Conservation (phyloP, 148 eudicot genomes). For the Rhododendron molle region DNA sequence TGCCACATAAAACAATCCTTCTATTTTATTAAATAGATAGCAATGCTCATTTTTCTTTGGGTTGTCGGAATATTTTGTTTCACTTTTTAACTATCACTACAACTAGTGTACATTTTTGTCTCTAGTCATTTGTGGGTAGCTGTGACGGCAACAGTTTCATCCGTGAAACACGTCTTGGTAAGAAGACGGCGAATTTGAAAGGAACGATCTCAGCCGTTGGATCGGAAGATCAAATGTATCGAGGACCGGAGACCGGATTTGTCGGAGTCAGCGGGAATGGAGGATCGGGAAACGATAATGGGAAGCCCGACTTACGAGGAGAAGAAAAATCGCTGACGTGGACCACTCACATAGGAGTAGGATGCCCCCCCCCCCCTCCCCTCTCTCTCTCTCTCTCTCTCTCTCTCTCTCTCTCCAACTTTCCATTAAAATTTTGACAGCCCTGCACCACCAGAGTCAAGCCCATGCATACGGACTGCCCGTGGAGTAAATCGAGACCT, state of each 20-base stretch:
- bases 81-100: too few species aligned
- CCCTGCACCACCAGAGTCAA: not conserved
- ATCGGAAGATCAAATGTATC: not conserved
- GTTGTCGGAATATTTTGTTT: too few species aligned
- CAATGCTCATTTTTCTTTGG: too few species aligned
- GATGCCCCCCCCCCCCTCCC: too few species aligned
- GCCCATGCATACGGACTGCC: not conserved
- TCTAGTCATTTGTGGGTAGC: not conserved
- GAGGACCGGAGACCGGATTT: not conserved
- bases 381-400: not conserved
- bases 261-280: slow-evolving; percentile 7
- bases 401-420: not conserved
- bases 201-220: not conserved
- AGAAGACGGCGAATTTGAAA: not conserved
- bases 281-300: slow-evolving; percentile 9
- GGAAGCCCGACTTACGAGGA: slow-evolving; percentile 2
- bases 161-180: slow-evolving; percentile 4
- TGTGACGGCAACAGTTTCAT: not conserved
- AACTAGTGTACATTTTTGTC: not conserved
- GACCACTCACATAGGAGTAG: not conserved
- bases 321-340: slow-evolving; percentile 8
- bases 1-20: too few species aligned
- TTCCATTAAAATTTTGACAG: not conserved
- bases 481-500: too few species aligned
- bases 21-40: too few species aligned